Percentiles rank a stretch among this genome's conserved stretches.
Conservation (phyloP, 2,329 filamentous ascomycete species). For the Seiridium cupressi region DNA sequence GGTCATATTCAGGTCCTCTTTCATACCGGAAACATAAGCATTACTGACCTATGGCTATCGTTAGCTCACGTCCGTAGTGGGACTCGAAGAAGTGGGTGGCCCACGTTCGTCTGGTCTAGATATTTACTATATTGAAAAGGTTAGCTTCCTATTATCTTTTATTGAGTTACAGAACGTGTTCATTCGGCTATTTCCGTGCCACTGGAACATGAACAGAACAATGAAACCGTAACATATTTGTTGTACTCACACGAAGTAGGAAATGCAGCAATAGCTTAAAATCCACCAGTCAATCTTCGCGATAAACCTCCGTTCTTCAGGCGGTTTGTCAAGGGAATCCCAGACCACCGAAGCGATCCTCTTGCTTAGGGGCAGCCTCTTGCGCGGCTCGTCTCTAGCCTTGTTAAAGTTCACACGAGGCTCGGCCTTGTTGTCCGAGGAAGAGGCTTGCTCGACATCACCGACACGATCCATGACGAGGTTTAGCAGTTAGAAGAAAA, state of each 20-base stretch:
- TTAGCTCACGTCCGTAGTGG: too few relatives aligned
- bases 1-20: constrained; percentile 42
- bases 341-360: constrained; percentile 23
- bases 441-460: background rate
- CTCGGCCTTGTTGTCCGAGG: background rate
- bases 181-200: too few relatives aligned
- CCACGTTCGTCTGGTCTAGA: too few relatives aligned
- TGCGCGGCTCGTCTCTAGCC: background rate
- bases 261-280: constrained; percentile 40
- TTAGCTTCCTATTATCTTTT: too few relatives aligned
- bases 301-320: constrained; percentile 42
- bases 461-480: background rate
- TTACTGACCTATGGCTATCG: constrained; percentile 42
- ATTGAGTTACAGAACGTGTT: too few relatives aligned
- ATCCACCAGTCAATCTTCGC: constrained; percentile 21
- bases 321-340: constrained; percentile 31
- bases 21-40: constrained; percentile 47
- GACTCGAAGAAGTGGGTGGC: too few relatives aligned
- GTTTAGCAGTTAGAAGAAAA: background rate
- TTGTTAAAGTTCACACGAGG: background rate
- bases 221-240: constrained; percentile 26
- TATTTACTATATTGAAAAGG: too few relatives aligned
- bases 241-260: constrained; percentile 36
- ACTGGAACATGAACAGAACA: too few relatives aligned
- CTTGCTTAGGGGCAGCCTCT: background rate